These are phyloP conservation scores for Areca catechu DNA, from an alignment of 176 grass and related monocot species.

Conservation along the genomic window DNA sequence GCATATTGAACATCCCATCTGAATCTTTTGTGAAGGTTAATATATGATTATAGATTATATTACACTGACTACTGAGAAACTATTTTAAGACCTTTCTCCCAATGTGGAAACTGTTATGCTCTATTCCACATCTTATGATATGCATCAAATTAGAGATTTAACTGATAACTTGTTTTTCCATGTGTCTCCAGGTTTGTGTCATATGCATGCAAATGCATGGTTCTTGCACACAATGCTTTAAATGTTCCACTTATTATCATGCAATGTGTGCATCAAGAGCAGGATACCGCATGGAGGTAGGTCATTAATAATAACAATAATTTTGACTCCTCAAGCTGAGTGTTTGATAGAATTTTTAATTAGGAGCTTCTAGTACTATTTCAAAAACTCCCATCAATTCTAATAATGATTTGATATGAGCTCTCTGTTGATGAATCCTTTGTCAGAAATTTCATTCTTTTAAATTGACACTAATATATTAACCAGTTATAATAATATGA, in stretches of 20 bases:
- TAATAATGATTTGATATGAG: too few species aligned
- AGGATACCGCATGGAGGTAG: constrained; percentile 93
- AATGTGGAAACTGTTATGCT: too few species aligned
- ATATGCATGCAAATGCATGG: constrained; percentile 99
- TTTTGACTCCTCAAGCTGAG: neutral
- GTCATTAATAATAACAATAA: neutral
- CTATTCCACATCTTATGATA: too few species aligned
- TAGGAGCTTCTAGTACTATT: too few species aligned
- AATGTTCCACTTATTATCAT: constrained; percentile 94
- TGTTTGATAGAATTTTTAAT: too few species aligned
- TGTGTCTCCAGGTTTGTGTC: constrained; percentile 69
- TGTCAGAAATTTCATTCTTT: too few species aligned
- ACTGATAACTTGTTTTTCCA: constrained; percentile 7
- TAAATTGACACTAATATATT: too few species aligned
- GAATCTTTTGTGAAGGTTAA: constrained; percentile 85
- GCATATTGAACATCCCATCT: constrained; percentile 76
- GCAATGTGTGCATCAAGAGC: constrained; percentile 98
- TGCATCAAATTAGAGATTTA: neutral
- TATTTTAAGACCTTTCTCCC: too few species aligned
- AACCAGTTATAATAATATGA: too few species aligned
- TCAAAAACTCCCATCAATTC: too few species aligned
- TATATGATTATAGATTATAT: neutral
- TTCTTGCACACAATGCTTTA: constrained; percentile 92
- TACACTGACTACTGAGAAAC: too few species aligned
- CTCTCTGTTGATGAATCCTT: too few species aligned